Conservation (phyloP, 2,329 filamentous ascomycete genomes). For the Podosphaera leucotricha region DNA sequence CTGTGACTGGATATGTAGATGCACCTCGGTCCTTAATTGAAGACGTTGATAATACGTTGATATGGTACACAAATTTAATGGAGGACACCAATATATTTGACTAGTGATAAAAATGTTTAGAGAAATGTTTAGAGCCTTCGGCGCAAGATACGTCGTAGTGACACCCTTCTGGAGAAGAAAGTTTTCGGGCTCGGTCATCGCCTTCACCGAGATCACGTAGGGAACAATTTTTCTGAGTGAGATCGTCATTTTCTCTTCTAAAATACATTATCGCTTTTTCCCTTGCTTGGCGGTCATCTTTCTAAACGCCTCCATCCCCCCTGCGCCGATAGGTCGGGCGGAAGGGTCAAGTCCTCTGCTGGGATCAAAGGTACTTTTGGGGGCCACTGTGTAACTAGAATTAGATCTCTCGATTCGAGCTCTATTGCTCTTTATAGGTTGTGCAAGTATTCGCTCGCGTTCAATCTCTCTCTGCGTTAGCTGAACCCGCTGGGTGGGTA, state of each 20-base stretch:
- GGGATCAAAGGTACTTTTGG: conserved; percentile 35
- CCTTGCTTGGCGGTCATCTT: conserved; percentile 37
- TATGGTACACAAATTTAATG: too few relatives aligned
- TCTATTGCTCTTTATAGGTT: conserved; percentile 28
- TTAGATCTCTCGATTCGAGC: conserved; percentile 22
- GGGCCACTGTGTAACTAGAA: conserved; percentile 16
- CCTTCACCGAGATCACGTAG: too few relatives aligned
- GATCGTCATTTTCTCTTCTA: not conserved
- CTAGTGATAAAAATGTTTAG: too few relatives aligned
- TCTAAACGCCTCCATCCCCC: conserved; percentile 38
- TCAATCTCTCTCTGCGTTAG: conserved; percentile 19
- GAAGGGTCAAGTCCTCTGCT: conserved; percentile 23
- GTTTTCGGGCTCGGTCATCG: too few relatives aligned
- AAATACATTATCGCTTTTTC: conserved; percentile 22
- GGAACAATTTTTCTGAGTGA: too few relatives aligned
- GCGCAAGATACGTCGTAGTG: too few relatives aligned
- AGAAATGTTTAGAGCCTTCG: too few relatives aligned
- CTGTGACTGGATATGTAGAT: too few relatives aligned
- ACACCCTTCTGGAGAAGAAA: too few relatives aligned
- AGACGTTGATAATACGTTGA: too few relatives aligned
- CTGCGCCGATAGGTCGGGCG: conserved; percentile 34
- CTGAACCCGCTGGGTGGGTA: conserved; percentile 8
- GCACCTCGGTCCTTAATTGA: too few relatives aligned
- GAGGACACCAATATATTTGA: too few relatives aligned
- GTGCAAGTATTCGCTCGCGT: conserved; percentile 33